These are phyloP conservation scores for Silene latifolia DNA, from an alignment of 148 eudicot species.

Conservation along the genomic window DNA sequence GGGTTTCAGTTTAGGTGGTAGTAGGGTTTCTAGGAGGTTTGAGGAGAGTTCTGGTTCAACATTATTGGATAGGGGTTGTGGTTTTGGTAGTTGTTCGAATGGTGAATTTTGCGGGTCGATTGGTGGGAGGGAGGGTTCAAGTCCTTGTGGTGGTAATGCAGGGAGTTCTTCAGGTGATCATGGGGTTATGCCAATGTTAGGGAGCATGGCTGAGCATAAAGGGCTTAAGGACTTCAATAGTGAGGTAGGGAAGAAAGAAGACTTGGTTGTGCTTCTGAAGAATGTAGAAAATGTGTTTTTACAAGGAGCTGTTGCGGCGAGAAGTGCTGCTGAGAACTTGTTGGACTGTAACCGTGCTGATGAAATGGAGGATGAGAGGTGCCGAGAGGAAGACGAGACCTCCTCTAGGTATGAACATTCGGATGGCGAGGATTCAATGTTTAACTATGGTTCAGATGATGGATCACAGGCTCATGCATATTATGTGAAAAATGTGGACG, in stretches of 20 bases:
- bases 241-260: conserved; percentile 28
- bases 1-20: conserved; percentile 43
- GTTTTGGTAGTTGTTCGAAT: conserved; percentile 11
- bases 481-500: conserved; percentile 27
- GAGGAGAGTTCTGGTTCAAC: conserved; percentile 21
- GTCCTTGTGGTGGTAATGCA: conserved; percentile 16
- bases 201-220: conserved; percentile 16
- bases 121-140: conserved; percentile 9
- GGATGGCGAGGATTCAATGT: conserved; percentile 91
- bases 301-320: conserved; percentile 33
- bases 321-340: conserved; percentile 30
- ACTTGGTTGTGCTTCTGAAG: conserved; percentile 32
- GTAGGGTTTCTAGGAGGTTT: conserved; percentile 34
- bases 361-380: conserved; percentile 40
- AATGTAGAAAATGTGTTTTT: conserved; percentile 32
- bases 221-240: conserved; percentile 19
- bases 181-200: conserved; percentile 12
- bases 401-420: conserved; percentile 74
- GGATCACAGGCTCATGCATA: conserved; percentile 40
- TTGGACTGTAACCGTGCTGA: conserved; percentile 31
- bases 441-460: conserved; percentile 61
- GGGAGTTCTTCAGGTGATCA: conserved; percentile 17
- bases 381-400: conserved; percentile 46
- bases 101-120: conserved; percentile 15
- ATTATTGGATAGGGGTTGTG: conserved; percentile 19